Percentiles rank a stretch among this genome's conserved stretches.
Evolutionary conservation across 2,329 filamentous ascomycete genomes (phyloP).

Genomic region (Apiospora sp.): DNA sequence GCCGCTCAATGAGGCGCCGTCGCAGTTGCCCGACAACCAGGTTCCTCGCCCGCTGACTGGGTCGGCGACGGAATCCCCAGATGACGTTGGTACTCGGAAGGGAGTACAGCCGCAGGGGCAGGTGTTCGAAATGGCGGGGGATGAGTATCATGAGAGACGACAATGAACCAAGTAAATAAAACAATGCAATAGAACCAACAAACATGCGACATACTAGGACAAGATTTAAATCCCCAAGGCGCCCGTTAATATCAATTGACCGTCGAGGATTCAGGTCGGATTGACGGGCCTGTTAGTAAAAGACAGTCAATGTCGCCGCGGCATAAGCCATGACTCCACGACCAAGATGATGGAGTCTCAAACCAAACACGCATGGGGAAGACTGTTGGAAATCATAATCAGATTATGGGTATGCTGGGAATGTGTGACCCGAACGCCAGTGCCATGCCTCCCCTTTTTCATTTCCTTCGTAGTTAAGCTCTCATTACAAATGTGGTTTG

Average conservation of each 20-base stretch:
- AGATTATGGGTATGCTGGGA: constrained; percentile 20
- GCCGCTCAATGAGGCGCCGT: neutral
- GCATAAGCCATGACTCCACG: neutral
- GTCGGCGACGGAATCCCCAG: neutral
- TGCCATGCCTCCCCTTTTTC: constrained; percentile 18
- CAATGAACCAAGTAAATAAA: neutral
- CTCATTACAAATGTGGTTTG: constrained; percentile 13
- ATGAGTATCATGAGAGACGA: neutral
- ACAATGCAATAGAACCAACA: neutral
- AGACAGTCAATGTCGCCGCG: neutral
- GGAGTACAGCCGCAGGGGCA: neutral
- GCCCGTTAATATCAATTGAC: too few relatives aligned
- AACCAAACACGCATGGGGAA: neutral
- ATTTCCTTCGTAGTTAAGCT: constrained; percentile 2
- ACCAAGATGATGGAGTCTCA: neutral
- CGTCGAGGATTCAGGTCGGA: too few relatives aligned
- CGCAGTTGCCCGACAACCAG: neutral
- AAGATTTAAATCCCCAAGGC: too few relatives aligned
- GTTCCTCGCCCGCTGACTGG: neutral
- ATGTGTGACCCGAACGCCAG: constrained; percentile 18
- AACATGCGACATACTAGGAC: neutral
- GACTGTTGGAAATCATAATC: constrained; percentile 5
- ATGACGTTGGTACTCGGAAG: neutral
- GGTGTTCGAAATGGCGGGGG: neutral
- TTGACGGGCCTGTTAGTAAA: neutral